These are phyloP conservation scores for Pyropia haitanensis DNA, from an alignment of 23 red algal genomes.

Conservation along the genomic window DNA sequence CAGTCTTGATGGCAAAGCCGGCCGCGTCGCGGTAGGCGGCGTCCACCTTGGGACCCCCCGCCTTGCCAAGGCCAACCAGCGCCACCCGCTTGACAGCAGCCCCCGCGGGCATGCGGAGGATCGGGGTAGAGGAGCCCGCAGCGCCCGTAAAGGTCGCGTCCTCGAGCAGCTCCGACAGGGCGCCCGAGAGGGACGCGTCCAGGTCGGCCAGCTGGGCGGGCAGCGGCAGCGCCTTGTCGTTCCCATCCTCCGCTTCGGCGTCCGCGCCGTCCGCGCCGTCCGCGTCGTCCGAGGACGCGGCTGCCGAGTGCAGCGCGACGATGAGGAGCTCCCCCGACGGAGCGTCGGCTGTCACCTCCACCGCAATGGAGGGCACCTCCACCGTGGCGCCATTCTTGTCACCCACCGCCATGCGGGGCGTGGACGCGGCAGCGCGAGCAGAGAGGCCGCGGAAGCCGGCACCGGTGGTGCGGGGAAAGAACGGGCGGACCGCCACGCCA, in stretches of 20 bases:
- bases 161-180: constrained; percentile 16
- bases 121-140: constrained; percentile 21
- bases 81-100: constrained; percentile 28
- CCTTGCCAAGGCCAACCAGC: constrained; percentile 61
- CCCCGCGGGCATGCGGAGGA: constrained; percentile 19
- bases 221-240: not conserved
- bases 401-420: too few species aligned
- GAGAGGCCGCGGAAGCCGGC: too few species aligned
- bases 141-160: constrained; percentile 45
- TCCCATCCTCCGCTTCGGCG: constrained; percentile 5
- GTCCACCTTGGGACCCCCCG: constrained; percentile 10
- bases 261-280: constrained; percentile 25
- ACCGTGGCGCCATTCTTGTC: too few species aligned
- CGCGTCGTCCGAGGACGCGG: too few species aligned
- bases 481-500: too few species aligned
- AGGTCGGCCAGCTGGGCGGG: constrained; percentile 11
- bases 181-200: not conserved
- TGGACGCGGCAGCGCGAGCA: too few species aligned
- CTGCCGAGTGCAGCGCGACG: too few species aligned
- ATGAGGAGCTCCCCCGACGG: too few species aligned
- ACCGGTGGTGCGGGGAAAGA: too few species aligned
- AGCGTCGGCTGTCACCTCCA: too few species aligned
- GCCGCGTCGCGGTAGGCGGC: constrained; percentile 16
- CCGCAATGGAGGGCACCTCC: too few species aligned
- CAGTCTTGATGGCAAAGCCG: constrained; percentile 40